These are phyloP conservation scores for Penicillium maclennaniae DNA, from an alignment of 495 filamentous ascomycete genomes.

Conservation along the genomic window DNA sequence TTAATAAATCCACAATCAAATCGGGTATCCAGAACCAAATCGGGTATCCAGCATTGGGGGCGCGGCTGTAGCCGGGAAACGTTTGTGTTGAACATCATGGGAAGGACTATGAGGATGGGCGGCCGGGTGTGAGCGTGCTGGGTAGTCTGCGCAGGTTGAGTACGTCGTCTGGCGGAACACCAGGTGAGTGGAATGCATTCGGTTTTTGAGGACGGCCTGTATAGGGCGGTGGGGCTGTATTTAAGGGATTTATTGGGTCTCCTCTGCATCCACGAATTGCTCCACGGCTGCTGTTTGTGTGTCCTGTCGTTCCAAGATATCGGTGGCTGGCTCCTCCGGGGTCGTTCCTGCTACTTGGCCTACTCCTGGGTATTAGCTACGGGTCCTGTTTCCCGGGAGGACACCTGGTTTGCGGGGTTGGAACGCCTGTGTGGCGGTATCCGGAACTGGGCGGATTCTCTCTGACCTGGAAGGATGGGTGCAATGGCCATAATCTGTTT, in stretches of 20 bases:
- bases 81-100: conserved; percentile 30
- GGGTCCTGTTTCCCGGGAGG: conserved; percentile 5
- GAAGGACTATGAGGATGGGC: conserved; percentile 4
- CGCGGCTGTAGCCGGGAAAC: conserved; percentile 18
- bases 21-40: conserved; percentile 31
- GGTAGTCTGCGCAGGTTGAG: conserved; percentile 25
- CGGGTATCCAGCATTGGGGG: conserved; percentile 40
- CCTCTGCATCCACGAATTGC: conserved; percentile 58
- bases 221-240: not conserved
- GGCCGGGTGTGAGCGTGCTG: conserved; percentile 8
- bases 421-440: conserved; percentile 35
- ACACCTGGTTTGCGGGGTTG: conserved; percentile 7
- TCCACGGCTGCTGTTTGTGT: conserved; percentile 48
- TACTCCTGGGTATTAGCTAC: conserved; percentile 25
- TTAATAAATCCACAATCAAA: conserved; percentile 20
- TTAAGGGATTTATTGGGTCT: conserved; percentile 19
- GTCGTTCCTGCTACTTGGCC: conserved; percentile 9
- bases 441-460: conserved; percentile 32
- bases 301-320: conserved; percentile 42
- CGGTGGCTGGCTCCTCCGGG: conserved; percentile 7
- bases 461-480: conserved; percentile 78
- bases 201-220: not conserved
- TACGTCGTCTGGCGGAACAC: conserved; percentile 12
- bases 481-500: conserved; percentile 84
- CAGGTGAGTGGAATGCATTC: not conserved